Conservation (phyloP, 768 basidiomycete species). For the Termitomyces sp. region DNA sequence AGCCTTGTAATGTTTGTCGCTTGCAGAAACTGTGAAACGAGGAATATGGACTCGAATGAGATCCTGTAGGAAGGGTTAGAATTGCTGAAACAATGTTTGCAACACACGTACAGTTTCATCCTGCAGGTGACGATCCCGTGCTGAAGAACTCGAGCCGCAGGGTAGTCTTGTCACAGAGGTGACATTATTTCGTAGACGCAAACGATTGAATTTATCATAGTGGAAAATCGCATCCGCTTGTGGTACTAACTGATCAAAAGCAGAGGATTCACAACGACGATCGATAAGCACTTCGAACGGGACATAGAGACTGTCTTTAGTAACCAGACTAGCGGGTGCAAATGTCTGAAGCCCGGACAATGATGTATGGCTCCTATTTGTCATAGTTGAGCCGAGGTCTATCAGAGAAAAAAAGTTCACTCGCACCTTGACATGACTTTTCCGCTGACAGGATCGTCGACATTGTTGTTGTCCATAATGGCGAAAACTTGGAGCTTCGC, state of each 20-base stretch:
- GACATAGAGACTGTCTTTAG: conserved; percentile 54
- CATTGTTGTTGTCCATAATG: conserved; percentile 77
- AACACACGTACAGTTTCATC: conserved; percentile 55
- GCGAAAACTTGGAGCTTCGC: conserved; percentile 75
- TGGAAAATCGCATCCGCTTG: conserved; percentile 83
- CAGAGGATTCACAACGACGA: conserved; percentile 73
- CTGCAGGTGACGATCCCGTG: conserved; percentile 49
- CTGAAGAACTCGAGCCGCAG: conserved; percentile 34
- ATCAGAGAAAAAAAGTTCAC: not conserved
- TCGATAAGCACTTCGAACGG: conserved; percentile 93
- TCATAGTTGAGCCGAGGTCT: not conserved
- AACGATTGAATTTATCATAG: conserved; percentile 93
- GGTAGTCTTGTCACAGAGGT: conserved; percentile 45
- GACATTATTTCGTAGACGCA: conserved; percentile 74
- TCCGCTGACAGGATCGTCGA: conserved; percentile 82
- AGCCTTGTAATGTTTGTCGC: conserved; percentile 75
- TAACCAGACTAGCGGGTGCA: conserved; percentile 54
- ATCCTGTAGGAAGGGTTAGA: conserved; percentile 50
- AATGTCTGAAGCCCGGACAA: conserved; percentile 87
- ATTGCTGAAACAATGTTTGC: not conserved
- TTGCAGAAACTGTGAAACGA: conserved; percentile 83
- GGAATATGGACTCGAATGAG: conserved; percentile 80
- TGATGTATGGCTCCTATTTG: conserved; percentile 68
- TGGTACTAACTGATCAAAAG: conserved; percentile 88
- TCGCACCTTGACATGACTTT: conserved; percentile 83